These are phyloP conservation scores for Senna siamea DNA, from an alignment of 306 rosid species.

Conservation along the genomic window DNA sequence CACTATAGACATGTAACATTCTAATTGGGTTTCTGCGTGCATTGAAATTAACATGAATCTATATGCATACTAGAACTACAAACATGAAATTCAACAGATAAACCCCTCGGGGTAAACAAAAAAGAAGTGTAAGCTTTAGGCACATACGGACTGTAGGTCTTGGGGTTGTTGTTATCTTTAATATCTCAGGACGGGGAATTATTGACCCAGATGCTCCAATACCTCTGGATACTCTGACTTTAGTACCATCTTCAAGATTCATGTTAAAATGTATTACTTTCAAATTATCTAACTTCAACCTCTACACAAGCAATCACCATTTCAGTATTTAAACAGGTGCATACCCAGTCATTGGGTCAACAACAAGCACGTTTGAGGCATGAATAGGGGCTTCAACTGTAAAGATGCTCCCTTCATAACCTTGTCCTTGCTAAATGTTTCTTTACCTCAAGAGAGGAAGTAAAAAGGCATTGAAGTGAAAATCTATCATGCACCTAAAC, in stretches of 20 bases:
- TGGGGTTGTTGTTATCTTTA: conserved; percentile 83
- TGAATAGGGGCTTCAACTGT: conserved; percentile 93
- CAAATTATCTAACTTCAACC: conserved; percentile 19
- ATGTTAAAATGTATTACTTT: no score
- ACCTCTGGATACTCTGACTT: conserved; percentile 90
- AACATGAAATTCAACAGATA: conserved; percentile 15
- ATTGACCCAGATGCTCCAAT: conserved; percentile 80
- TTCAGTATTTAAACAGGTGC: conserved; percentile 11
- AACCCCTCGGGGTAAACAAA: conserved; percentile 19
- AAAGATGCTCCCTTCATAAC: conserved; percentile 96
- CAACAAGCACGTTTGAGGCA: conserved; percentile 83
- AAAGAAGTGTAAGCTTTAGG: conserved; percentile 23
- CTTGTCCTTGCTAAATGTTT: conserved; percentile 98
- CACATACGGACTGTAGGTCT: conserved; percentile 76
- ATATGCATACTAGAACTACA: background rate
- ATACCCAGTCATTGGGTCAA: conserved; percentile 88
- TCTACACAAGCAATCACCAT: conserved; percentile 2
- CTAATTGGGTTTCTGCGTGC: conserved; percentile 23
- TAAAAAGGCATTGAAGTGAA: conserved; percentile 1
- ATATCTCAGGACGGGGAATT: conserved; percentile 90
- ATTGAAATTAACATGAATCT: no score
- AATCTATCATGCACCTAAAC: background rate
- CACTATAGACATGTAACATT: background rate
- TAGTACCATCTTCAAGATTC: conserved; percentile 96
- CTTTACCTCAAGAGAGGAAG: conserved; percentile 61